Evolutionary conservation across 495 filamentous ascomycete genomes (phyloP).

Genomic region (Extremus antarcticus): DNA sequence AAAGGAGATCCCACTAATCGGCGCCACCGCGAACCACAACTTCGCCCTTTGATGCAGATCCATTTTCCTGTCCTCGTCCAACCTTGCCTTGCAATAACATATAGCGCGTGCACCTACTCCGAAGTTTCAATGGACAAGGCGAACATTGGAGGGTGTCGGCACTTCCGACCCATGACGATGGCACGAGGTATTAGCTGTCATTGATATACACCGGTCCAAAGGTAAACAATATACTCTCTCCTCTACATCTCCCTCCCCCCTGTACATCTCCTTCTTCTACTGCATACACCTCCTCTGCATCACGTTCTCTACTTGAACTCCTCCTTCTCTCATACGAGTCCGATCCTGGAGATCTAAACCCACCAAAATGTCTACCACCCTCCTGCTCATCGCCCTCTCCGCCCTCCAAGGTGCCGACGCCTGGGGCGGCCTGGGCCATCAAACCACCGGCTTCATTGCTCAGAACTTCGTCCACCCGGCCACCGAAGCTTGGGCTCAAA

Average conservation of each 20-base stretch:
- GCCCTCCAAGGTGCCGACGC: constrained; percentile 4
- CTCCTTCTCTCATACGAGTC: too few species aligned
- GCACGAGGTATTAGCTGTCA: neutral
- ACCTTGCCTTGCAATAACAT: too few species aligned
- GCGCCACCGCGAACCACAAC: too few species aligned
- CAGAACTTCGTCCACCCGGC: constrained; percentile 23
- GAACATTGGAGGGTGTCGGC: neutral
- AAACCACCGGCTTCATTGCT: constrained; percentile 30
- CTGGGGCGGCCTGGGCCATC: constrained; percentile 30
- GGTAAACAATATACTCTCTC: too few species aligned
- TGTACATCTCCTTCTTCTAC: too few species aligned
- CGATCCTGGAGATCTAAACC: too few species aligned
- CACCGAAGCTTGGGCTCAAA: constrained; percentile 21
- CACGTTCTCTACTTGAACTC: too few species aligned
- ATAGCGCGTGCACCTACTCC: neutral
- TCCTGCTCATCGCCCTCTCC: neutral
- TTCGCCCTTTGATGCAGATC: neutral
- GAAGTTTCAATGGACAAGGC: neutral
- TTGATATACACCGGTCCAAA: neutral
- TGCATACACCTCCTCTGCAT: too few species aligned
- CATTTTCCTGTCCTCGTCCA: neutral
- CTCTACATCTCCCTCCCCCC: neutral
- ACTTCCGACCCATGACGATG: neutral
- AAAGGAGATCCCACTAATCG: too few species aligned
- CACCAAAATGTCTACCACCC: too few species aligned